Base-by-base conservation (phyloP, 2,329 filamentous ascomycete genomes). In the Aspergillus tubingensis region DNA sequence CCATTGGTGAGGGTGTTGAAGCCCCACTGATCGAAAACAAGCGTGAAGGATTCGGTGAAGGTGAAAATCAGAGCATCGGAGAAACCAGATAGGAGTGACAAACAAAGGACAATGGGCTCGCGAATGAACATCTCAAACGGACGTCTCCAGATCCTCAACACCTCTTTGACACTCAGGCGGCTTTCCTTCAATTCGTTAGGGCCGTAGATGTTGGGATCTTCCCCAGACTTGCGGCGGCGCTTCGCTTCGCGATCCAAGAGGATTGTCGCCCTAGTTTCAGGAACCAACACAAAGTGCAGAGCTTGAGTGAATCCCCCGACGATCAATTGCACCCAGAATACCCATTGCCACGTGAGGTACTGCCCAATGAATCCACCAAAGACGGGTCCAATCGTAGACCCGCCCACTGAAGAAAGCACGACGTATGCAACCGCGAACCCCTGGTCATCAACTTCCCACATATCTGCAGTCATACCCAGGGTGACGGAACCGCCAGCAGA, bases 321-420 rank as follows among this genome's bases (percentile, higher is more conserved):
- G 66, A 93, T 92, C 64, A 94, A 83, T 75, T 93, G 90, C 62
- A 94, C 90, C 91, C 91, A 95, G 73, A 94, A 92, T 57, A 83
- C 86, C 89, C 89, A 92, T 64, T 84, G 83, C 91, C 91, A 95
- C 30, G 78, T 71, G 0, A 90, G 80, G 65, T 86, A 86, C 38
- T 85, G 75, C 72, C 92, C 85, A 21, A 88, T 85, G 68, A 92
- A 92, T 0, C 90, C 91, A 65, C 90, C 91, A n/a, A 92, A 83
- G 48, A 93, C 88, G 8, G 90, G 90, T 0, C 90, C 91, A 1
- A 93, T 81, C 5, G 92, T 86, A 0, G 89, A 91, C 8, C 90
- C 91, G 21, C 87, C 89, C 15, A 93, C 90, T 0, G 90, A 92
- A 0, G 90, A 92, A 69, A 93, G 91, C 51, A 92, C 90, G 23